A percentile compares a stretch with the other conserved stretches of the same genome.
These are phyloP conservation scores for Cercospora sp. DNA, from an alignment of 2,329 filamentous ascomycete species.

Conservation along the genomic window DNA sequence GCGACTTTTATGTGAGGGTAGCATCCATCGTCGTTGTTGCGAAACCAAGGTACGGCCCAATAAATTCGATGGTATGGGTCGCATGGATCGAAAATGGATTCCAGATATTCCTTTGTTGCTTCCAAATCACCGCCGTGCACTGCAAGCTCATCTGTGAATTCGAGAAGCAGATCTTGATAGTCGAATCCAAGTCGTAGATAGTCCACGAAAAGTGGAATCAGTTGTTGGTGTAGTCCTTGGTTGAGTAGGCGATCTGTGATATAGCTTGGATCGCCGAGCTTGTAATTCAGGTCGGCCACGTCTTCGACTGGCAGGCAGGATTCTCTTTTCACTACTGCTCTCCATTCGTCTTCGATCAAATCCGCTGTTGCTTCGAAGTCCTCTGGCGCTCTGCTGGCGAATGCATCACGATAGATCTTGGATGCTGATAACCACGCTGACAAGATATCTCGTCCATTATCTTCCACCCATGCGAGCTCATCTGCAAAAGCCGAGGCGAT, in stretches of 20 bases:
- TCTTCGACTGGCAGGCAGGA: not conserved
- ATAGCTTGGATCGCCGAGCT: not conserved
- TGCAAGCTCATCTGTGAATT: not conserved
- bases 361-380: not conserved
- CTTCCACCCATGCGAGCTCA: not conserved
- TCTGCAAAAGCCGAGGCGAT: not conserved
- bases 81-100: not conserved
- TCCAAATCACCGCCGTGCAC: not conserved
- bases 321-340: not conserved
- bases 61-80: not conserved
- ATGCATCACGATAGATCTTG: not conserved
- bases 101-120: not conserved
- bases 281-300: not conserved
- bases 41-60: not conserved
- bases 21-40: not conserved
- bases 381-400: not conserved
- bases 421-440: slow-evolving; percentile 6
- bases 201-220: not conserved
- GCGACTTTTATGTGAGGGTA: not conserved
- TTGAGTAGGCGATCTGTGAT: not conserved
- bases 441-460: not conserved
- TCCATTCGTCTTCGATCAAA: not conserved
- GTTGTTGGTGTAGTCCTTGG: not conserved
- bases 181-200: slow-evolving; percentile 14
- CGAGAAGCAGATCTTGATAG: not conserved